Evolutionary conservation across 2,329 filamentous ascomycete genomes (phyloP).

Genomic region (Colletotrichum siamense): DNA sequence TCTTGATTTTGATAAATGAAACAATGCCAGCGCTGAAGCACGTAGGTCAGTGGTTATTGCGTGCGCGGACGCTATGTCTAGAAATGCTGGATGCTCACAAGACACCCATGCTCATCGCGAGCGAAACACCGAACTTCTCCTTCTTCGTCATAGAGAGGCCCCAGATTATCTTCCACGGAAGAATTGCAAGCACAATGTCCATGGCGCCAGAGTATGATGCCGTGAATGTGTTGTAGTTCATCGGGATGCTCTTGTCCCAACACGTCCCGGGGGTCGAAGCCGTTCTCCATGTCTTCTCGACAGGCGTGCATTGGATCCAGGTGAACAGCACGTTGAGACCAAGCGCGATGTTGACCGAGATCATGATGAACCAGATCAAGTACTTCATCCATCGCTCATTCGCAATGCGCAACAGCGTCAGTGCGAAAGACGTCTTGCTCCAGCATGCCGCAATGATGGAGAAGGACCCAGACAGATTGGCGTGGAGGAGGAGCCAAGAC

Average conservation of each 20-base stretch:
- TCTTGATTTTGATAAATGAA: slow-evolving; percentile 34
- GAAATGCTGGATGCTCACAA: slow-evolving; percentile 32
- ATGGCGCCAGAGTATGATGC: slow-evolving; percentile 38
- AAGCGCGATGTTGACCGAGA: slow-evolving; percentile 28
- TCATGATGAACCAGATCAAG: slow-evolving; percentile 31
- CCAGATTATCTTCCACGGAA: slow-evolving; percentile 48
- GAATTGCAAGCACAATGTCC: slow-evolving; percentile 44
- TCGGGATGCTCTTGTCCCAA: slow-evolving; percentile 29
- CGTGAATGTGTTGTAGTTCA: slow-evolving; percentile 34
- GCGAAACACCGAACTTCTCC: slow-evolving; percentile 44
- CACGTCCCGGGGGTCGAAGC: slow-evolving; percentile 25
- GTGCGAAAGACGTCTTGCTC: slow-evolving; percentile 34
- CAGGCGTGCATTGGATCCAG: slow-evolving; percentile 30
- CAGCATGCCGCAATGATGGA: slow-evolving; percentile 28
- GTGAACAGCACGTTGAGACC: slow-evolving; percentile 26
- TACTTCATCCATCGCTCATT: slow-evolving; percentile 25
- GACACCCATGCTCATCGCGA: slow-evolving; percentile 48
- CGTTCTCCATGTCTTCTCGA: slow-evolving; percentile 29
- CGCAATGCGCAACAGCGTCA: slow-evolving; percentile 32
- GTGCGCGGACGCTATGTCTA: neutral
- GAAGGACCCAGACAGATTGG: slow-evolving; percentile 22
- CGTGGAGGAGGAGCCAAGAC: slow-evolving; percentile 19
- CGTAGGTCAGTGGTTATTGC: neutral
- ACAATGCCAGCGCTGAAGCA: slow-evolving; percentile 33
- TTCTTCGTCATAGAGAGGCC: slow-evolving; percentile 41